Evolutionary conservation across 1,284 basidiomycete species (phyloP).

Genomic region (Naganishia liquefaciens): DNA sequence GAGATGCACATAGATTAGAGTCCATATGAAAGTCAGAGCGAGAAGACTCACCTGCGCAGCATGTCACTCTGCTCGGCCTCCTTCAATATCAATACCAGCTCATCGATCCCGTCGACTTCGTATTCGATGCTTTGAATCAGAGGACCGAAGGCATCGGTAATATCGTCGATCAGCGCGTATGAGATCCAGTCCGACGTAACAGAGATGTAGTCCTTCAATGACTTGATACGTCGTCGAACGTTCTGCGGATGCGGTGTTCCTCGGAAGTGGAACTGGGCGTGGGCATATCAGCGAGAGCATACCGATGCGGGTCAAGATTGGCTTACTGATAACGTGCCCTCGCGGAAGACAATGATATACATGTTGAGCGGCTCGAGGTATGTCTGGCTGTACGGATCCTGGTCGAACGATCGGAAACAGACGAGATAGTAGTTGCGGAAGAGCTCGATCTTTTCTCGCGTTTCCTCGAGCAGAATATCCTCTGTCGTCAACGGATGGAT

Average conservation of each 20-base stretch:
- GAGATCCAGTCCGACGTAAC: conserved; percentile 99
- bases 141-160: conserved; percentile 98
- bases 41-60: conserved; percentile 60
- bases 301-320: conserved; percentile 33
- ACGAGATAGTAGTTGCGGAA: conserved; percentile 99
- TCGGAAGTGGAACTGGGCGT: conserved; percentile 88
- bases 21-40: conserved; percentile 6
- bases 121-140: conserved; percentile 99
- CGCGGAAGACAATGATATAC: conserved; percentile 99
- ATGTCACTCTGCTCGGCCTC: conserved; percentile 78
- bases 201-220: conserved; percentile 98
- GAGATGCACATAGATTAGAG: conserved; percentile 15
- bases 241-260: conserved; percentile 97
- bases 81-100: conserved; percentile 94
- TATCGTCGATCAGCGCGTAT: conserved; percentile 98
- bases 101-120: conserved; percentile 98
- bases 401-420: conserved; percentile 98
- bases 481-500: conserved; percentile 99
- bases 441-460: conserved; percentile 98
- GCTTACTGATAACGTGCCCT: conserved; percentile 88
- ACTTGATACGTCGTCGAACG: conserved; percentile 96
- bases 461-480: conserved; percentile 99
- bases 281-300: conserved; percentile 17
- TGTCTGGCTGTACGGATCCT: conserved; percentile 95
- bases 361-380: conserved; percentile 98